Evolutionary conservation across 352 stramenopile species (phyloP), one percentile per base, ranked within the genome.

Genomic region (Phytopythium cucurbitacearum): DNA sequence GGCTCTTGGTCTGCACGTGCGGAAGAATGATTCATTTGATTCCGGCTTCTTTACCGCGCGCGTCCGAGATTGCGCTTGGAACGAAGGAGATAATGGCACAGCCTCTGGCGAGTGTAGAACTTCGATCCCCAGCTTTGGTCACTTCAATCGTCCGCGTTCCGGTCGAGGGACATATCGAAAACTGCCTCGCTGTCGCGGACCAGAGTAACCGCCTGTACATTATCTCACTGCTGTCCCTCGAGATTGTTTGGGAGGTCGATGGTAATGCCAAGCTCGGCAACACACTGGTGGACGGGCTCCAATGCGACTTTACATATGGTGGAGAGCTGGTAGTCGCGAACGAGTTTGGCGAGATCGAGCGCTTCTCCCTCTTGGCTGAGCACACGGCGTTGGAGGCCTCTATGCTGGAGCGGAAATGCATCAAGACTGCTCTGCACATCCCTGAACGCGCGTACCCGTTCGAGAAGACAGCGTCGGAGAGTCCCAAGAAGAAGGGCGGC

Each of bases 131-230:
- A 15, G 67, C 86, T 5, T 34, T 83, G n/a, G 48, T 69, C 38
- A 81, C 71, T 0, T 74, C 66, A 2, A 59, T 90, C 40, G 65
- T 90, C 35, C 71, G 76, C 21, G 62, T 90, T 2, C 80, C 80
- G 2, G 65, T 85, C 12, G 62, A 69, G 3, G 74, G 82, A 21
- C 57, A 64, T 7, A 48, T 90, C 2, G 82, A 93, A 48, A 71
- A 85, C 45, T 86, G 69, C 12, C 59, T 91, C n/a, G 64, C 76
- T 8, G 77, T 74, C 6, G 53, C 91, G 39, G 82, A 91, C 52
- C 75, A 87, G 55, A 89, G 73, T 45, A 79, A 82, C 47, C 65
- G 59, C 5, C 37, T 89, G 46, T 91, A 87, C 46, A 62, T 93
- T 36, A 52, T 91, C 5, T 85, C 76, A 1, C 43, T 90, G 10